These are phyloP conservation scores for Eremothecium coryli DNA, from an alignment of 1,139 yeast genomes.

Conservation along the genomic window DNA sequence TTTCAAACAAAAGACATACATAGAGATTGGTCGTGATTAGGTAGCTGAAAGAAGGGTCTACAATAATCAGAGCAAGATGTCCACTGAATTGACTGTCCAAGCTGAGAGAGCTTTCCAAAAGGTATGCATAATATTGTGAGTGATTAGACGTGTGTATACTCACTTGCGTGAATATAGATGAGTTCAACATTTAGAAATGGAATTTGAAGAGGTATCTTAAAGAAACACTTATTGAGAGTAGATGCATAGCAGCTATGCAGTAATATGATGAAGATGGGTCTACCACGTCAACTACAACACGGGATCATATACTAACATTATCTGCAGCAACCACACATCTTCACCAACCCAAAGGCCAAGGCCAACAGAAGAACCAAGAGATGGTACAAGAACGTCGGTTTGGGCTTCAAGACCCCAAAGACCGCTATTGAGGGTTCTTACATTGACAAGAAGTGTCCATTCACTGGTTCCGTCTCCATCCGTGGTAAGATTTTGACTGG, in stretches of 20 bases:
- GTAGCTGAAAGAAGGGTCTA: background rate
- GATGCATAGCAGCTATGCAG: no score
- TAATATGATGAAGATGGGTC: no score
- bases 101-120: slow-evolving; percentile 99
- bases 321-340: slow-evolving; percentile 96
- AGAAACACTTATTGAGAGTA: no score
- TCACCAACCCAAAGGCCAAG: slow-evolving; percentile 99
- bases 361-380: slow-evolving; percentile 99
- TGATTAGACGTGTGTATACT: background rate
- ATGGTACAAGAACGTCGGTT: slow-evolving; percentile 99
- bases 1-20: no score
- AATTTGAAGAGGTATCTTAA: no score
- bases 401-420: slow-evolving; percentile 99
- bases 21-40: no score
- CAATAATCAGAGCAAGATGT: slow-evolving; percentile 51
- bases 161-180: no score
- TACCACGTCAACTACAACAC: no score
- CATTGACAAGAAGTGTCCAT: slow-evolving; percentile 99
- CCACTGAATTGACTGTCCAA: slow-evolving; percentile 99
- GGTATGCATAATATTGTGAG: slow-evolving; percentile 46
- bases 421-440: slow-evolving; percentile 97
- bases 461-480: slow-evolving; percentile 92
- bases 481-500: slow-evolving; percentile 99
- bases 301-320: slow-evolving; percentile 10
- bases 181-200: no score